phyloP scores from a whole-genome alignment of 257 asterid genomes.

The Capsicum pubescens region DNA sequence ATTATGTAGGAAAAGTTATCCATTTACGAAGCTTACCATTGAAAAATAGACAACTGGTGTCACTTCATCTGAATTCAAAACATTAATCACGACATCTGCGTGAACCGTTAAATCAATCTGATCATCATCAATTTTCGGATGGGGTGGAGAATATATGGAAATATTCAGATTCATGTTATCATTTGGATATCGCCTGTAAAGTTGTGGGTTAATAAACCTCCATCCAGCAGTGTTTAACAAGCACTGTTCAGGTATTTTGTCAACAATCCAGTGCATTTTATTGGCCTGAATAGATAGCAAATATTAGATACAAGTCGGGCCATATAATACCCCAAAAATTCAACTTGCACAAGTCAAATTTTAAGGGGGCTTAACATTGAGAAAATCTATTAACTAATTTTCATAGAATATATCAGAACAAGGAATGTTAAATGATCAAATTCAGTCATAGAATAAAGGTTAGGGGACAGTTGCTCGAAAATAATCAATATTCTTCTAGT shows the following conservation, averaged over 20 bases:
- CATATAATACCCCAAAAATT: constrained; percentile 23
- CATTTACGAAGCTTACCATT: constrained; percentile 56
- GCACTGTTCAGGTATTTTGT: constrained; percentile 66
- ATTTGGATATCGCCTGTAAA: constrained; percentile 84
- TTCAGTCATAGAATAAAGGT: not conserved
- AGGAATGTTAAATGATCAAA: constrained; percentile 21
- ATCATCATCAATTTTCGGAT: constrained; percentile 51
- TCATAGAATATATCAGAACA: not conserved
- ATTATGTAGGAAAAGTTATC: not conserved
- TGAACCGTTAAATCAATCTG: constrained; percentile 56
- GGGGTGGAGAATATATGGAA: constrained; percentile 66
- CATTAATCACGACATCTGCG: constrained; percentile 64
- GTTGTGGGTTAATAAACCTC: constrained; percentile 82
- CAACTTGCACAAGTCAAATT: constrained; percentile 1
- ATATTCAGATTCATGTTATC: constrained; percentile 71
- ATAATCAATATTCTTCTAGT: not conserved
- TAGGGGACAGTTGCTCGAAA: not conserved
- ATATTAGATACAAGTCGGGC: constrained; percentile 18
- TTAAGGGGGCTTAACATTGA: not conserved
- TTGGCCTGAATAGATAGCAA: constrained; percentile 57
- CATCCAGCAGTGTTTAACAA: constrained; percentile 89
- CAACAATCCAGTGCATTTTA: constrained; percentile 78
- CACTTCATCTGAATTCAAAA: constrained; percentile 60
- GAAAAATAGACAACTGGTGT: constrained; percentile 78
- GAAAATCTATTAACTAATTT: not conserved